Evolutionary conservation across 75 land plant genomes (phyloP).

Genomic region (Ceratopteris richardii): DNA sequence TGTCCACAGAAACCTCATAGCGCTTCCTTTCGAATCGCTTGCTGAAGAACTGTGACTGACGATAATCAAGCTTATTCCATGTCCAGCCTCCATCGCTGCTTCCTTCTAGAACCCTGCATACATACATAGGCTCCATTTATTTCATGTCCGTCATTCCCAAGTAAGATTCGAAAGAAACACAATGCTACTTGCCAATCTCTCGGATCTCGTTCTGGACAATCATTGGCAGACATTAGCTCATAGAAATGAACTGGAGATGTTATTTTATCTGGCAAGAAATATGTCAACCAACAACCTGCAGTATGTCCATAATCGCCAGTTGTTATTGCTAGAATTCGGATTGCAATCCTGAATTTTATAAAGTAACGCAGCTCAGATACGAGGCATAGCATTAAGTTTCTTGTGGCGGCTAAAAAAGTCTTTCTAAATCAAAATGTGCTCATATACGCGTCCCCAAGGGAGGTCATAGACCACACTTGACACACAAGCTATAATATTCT

Average conservation of each 20-base stretch:
- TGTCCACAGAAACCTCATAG: constrained; percentile 23
- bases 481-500: too few species aligned
- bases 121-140: neutral
- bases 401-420: too few species aligned
- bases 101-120: constrained; percentile 69
- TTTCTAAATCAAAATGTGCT: too few species aligned
- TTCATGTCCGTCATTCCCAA: neutral
- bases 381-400: too few species aligned
- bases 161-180: neutral
- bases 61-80: constrained; percentile 60
- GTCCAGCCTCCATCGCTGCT: constrained; percentile 60
- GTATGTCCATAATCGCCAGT: too few species aligned
- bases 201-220: constrained; percentile 88
- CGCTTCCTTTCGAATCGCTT: constrained; percentile 53
- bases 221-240: constrained; percentile 79
- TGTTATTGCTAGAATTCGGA: too few species aligned
- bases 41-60: constrained; percentile 46
- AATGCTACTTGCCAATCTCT: constrained; percentile 59
- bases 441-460: too few species aligned
- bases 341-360: too few species aligned
- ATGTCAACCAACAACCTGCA: constrained; percentile 71
- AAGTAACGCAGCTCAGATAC: too few species aligned
- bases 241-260: constrained; percentile 41
- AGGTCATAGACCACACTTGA: too few species aligned
- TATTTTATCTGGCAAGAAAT: constrained; percentile 30